These are phyloP conservation scores for Russula emetica DNA, from an alignment of 768 basidiomycete species.

Conservation along the genomic window DNA sequence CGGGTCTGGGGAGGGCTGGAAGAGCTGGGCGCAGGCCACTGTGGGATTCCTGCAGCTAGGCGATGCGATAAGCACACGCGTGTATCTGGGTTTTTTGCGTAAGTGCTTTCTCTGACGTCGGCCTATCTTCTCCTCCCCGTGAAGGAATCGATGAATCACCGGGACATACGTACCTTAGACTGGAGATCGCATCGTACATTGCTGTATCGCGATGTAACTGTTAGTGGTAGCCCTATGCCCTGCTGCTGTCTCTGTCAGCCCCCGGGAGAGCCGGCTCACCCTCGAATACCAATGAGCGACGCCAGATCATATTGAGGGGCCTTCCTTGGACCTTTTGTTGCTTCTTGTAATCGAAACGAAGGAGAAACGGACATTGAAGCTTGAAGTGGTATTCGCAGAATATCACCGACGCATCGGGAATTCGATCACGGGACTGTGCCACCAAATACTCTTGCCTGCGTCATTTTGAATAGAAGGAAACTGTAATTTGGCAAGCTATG, in stretches of 20 bases:
- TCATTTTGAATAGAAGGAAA: neutral
- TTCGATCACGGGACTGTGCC: conserved; percentile 10
- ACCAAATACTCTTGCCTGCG: conserved; percentile 6
- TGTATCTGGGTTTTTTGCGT: conserved; percentile 9
- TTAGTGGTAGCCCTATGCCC: conserved; percentile 19
- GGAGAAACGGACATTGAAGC: neutral
- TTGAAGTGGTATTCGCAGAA: neutral
- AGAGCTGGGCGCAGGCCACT: neutral
- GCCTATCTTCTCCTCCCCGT: conserved; percentile 2
- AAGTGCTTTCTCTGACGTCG: neutral
- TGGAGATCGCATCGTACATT: conserved; percentile 3
- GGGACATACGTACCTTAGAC: conserved; percentile 1
- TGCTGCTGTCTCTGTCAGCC: conserved; percentile 4
- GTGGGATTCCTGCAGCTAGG: neutral
- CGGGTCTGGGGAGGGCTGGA: neutral
- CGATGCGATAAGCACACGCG: conserved; percentile 8
- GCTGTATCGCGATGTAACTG: conserved; percentile 6
- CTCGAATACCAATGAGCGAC: conserved; percentile 7
- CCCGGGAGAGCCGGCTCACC: conserved; percentile 9
- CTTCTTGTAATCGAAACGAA: conserved; percentile 3
- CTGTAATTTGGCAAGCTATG: neutral
- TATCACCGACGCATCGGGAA: neutral
- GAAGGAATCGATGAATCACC: neutral
- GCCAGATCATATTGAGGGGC: neutral
- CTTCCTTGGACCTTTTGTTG: neutral